These are phyloP conservation scores for Spiromastix sp. DNA, from an alignment of 2,329 filamentous ascomycete genomes.

Conservation along the genomic window DNA sequence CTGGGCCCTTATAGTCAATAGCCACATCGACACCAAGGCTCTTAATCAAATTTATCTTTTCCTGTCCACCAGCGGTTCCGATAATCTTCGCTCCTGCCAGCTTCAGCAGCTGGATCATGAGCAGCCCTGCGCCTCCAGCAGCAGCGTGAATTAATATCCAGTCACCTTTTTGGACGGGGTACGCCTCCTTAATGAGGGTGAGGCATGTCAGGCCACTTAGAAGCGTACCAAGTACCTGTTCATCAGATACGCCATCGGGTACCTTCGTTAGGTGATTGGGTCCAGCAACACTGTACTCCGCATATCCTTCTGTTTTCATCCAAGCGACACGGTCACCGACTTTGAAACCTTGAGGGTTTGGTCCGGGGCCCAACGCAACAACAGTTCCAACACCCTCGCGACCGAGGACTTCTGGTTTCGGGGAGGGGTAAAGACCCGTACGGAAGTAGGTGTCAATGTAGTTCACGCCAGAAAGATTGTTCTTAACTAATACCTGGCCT, in stretches of 20 bases:
- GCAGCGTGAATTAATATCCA: constrained; percentile 80
- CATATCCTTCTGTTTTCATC: constrained; percentile 47
- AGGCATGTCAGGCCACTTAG: constrained; percentile 77
- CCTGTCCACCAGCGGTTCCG: constrained; percentile 62
- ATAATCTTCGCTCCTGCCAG: constrained; percentile 66
- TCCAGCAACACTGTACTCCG: constrained; percentile 48
- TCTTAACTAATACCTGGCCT: constrained; percentile 70
- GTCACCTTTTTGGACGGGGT: constrained; percentile 61
- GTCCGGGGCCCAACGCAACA: constrained; percentile 47
- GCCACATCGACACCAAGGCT: constrained; percentile 57
- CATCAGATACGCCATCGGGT: constrained; percentile 50
- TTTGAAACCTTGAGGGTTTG: constrained; percentile 43
- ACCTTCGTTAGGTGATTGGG: constrained; percentile 49
- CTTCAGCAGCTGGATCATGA: constrained; percentile 65
- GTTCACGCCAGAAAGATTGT: constrained; percentile 71
- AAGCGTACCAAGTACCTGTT: constrained; percentile 57
- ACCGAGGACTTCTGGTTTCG: constrained; percentile 65
- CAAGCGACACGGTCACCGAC: constrained; percentile 64
- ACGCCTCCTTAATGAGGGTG: constrained; percentile 65
- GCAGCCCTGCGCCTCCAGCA: constrained; percentile 67
- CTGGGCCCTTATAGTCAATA: constrained; percentile 75
- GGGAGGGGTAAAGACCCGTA: constrained; percentile 64
- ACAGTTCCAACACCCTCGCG: constrained; percentile 68
- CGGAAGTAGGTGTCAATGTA: constrained; percentile 92
- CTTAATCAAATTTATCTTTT: constrained; percentile 62